phyloP scores from a whole-genome alignment of 495 filamentous ascomycete genomes.

The Tuber calosporum region DNA sequence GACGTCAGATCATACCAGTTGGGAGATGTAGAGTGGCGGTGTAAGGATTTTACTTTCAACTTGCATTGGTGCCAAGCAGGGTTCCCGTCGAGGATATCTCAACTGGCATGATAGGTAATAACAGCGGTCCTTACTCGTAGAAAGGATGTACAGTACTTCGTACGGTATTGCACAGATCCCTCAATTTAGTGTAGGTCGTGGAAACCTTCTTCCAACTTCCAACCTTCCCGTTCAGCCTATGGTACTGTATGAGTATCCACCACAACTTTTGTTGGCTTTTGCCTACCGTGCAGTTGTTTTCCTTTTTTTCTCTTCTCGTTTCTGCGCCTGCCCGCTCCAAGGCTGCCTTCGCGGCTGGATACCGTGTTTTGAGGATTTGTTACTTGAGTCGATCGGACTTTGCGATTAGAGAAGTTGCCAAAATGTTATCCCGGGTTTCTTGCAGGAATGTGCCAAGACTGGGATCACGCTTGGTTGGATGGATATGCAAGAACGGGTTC shows the following conservation, averaged over 20 bases:
- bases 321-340: not conserved
- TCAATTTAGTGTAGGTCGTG: not conserved
- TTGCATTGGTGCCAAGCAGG: too few relatives aligned
- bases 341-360: not conserved
- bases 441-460: too few relatives aligned
- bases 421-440: not conserved
- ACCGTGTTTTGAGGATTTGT: not conserved
- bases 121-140: not conserved
- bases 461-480: not conserved
- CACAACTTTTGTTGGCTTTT: not conserved
- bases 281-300: not conserved
- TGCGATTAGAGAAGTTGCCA: not conserved
- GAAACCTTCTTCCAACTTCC: not conserved
- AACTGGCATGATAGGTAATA: not conserved
- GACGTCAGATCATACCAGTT: not conserved
- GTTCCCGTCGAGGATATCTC: too few relatives aligned
- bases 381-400: not conserved
- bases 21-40: not conserved
- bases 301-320: not conserved
- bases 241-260: not conserved
- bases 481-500: not conserved
- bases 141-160: too few relatives aligned
- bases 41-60: not conserved
- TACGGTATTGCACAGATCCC: too few relatives aligned
- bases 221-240: not conserved